Evolutionary conservation across 805 yeast genomes (phyloP), one percentile per base, ranked within the genome.

Genomic region (Metschnikowia sp.): DNA sequence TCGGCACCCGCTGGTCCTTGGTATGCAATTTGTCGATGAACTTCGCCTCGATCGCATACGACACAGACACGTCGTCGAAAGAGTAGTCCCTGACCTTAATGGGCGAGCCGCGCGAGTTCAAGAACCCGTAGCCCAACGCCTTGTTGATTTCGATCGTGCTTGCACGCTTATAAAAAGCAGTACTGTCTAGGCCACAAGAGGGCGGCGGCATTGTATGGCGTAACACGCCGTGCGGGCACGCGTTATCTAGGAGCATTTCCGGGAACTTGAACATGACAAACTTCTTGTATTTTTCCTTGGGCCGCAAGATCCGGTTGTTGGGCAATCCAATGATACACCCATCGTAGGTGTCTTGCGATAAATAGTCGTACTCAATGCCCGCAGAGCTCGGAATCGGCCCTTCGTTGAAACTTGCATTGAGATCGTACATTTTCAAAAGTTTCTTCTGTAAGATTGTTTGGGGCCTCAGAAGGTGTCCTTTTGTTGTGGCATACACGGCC

Each of bases 261-360:
- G 87, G 87, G 42, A 82, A 72, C 58, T 74, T 79, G 62, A 82
- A 82, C 36, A 78, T 76, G 61, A 82, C 79, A 52, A 74, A 79
- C 57, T 82, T 82, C 56, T 80, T 80, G 55, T 82, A 81, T 52
- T 69, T 75, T 9, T 67, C 64, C 29, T 71, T 60, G 2, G 85
- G 82, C 45, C 69, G 69, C 33, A 82, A 62, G 0, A 76, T 62
- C 53, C 86, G 60, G 45, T 71, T 74, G 51, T 74, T 64, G 8
- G 77, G 78, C 15, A 82, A 59, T 0, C 85, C 86, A 39, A 81
- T 52, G 13, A 58, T 45, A n/a, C 73, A 64, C 3, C 78, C 77
- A 55, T 81, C 85, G 39, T 53, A 56, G 10, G 51, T 39, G 58
- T 81, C 86, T 7, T 52, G 58, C 10, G 75, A 65, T 32, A 69